Evolutionary conservation across 1,139 yeast genomes (phyloP).

Genomic region (Candida glucosophila): DNA sequence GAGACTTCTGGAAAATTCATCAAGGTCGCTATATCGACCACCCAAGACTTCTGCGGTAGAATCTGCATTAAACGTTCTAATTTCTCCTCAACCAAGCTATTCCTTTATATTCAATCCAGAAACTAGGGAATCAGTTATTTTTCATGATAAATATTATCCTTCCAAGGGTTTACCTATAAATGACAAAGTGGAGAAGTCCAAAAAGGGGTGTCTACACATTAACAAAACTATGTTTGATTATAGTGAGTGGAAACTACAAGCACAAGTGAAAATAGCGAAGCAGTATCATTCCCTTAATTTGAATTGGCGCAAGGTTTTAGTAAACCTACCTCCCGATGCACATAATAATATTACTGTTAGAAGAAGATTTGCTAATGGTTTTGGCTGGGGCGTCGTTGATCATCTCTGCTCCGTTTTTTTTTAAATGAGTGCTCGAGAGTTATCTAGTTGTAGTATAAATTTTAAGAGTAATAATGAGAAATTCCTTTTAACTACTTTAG

Average conservation of each 20-base stretch:
- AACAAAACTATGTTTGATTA: conserved; percentile 12
- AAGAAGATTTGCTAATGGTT: conserved; percentile 83
- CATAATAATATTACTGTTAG: conserved; percentile 90
- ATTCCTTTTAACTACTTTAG: no score
- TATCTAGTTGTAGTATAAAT: no score
- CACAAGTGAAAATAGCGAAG: conserved; percentile 69
- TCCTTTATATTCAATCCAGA: conserved; percentile 27
- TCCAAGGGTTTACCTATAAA: conserved; percentile 57
- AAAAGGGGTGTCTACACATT: no score
- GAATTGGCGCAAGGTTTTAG: conserved; percentile 89
- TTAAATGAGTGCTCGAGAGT: no score
- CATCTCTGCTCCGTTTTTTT: conserved; percentile 16
- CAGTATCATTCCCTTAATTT: conserved; percentile 67
- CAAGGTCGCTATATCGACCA: conserved; percentile 23
- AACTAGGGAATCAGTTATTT: conserved; percentile 45
- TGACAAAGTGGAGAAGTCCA: conserved; percentile 1
- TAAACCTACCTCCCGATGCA: conserved; percentile 84
- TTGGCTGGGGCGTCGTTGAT: conserved; percentile 91
- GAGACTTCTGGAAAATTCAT: no score
- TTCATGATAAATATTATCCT: conserved; percentile 75
- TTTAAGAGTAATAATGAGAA: no score
- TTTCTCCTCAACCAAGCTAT: conserved; percentile 36
- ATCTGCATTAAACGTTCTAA: conserved; percentile 31
- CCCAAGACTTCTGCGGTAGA: conserved; percentile 40
- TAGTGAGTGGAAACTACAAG: conserved; percentile 38